Evolutionary conservation across 1,139 yeast species (phyloP), one percentile per base, ranked within the genome.

Genomic region (Hemisphaericaspora subhashii): DNA sequence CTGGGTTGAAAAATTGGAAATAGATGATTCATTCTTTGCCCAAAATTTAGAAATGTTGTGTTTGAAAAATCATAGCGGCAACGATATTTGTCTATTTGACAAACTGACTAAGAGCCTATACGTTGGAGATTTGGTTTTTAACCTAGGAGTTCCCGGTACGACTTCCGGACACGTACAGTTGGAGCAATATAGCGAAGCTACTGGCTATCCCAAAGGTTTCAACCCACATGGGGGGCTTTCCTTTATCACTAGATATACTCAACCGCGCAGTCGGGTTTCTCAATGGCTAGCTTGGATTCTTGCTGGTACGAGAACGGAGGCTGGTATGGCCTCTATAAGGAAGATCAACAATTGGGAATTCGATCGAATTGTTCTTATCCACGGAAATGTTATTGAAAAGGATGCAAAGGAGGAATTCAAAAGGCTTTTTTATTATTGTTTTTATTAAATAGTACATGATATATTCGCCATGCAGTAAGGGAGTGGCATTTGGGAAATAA

Each of bases 41-140:
- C 47, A 55, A 13, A 70, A 62, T 38, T 65, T 77, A 36, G 69
- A 73, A 50, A 68, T 77, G 40, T 65, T 74, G 12, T 77, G 63
- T 49, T 47, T 78, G 37, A 76, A 79, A 6, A 55, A 62, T 2
- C 79, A 73, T 46, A 50, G 41, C 23, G 76, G 75, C 54, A 65
- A 71, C 48, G 85, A 80, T 47, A 47, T 79, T 29, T 66, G 72
- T 10, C 46, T 73, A 42, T 75, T 55, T 52, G 78, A 78, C 51
- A 65, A 64, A 38, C 54, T 56, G 11, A 62, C 79, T 17, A 69
- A 70, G 49, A 64, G 76, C 0, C 51, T 82, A 29, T 64, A 76
- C 42, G 77, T 73, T 44, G 86, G 81, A 1, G 88, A 82, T 52
- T 53, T 81, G 42, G 47, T 80, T n/a, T 71, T 80, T 57, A 78